Percentiles rank a stretch among this genome's conserved stretches.
Conservation (phyloP, 306 rosid genomes). For the Chamaecrista fasciculata region DNA sequence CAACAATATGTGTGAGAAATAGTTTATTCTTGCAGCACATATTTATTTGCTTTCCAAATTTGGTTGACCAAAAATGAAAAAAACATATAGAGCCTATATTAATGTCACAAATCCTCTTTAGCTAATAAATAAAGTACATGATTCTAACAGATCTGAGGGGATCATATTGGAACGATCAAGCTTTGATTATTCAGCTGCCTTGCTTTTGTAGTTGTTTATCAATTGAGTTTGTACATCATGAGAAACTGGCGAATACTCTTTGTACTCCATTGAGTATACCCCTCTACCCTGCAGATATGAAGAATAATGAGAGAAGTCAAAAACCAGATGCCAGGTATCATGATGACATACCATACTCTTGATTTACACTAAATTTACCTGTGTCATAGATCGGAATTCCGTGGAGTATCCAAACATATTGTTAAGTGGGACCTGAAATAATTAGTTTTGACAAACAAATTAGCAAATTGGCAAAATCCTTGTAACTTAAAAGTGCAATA, state of each 20-base stretch:
- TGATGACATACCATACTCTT: not conserved
- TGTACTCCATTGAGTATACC: constrained; percentile 97
- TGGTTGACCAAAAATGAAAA: constrained; percentile 35
- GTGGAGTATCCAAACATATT: constrained; percentile 98
- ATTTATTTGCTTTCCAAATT: constrained; percentile 48
- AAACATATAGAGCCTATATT: constrained; percentile 25
- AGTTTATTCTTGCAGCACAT: constrained; percentile 21
- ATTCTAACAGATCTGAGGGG: constrained; percentile 16
- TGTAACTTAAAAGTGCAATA: no score
- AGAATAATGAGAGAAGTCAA: not conserved
- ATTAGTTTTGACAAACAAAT: constrained; percentile 20
- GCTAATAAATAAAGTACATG: constrained; percentile 5
- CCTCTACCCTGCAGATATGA: constrained; percentile 80
- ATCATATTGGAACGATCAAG: not conserved
- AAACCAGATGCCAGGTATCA: not conserved
- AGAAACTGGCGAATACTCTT: constrained; percentile 81
- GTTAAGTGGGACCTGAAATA: constrained; percentile 83
- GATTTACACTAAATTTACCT: constrained; percentile 40
- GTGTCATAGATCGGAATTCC: constrained; percentile 91
- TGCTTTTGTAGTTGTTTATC: constrained; percentile 70
- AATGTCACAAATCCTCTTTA: constrained; percentile 24
- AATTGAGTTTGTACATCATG: constrained; percentile 82
- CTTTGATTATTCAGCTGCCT: constrained; percentile 52
- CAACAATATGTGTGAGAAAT: not conserved
- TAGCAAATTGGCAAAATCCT: constrained; percentile 7